Conservation (phyloP, 768 basidiomycete species). For the Asterophora lycoperdoides region DNA sequence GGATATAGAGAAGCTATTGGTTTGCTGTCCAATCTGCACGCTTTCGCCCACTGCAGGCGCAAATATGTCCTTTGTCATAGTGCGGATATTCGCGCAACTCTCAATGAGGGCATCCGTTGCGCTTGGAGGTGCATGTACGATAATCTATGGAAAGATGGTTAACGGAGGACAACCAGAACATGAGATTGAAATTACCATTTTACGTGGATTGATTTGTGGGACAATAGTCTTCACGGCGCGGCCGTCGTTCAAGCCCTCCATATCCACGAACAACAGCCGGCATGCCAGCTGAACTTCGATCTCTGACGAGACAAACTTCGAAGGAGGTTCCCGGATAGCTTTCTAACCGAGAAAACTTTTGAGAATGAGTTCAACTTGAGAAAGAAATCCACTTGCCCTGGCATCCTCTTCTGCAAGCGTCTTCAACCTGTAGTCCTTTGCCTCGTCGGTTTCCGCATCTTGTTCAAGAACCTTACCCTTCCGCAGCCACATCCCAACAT, state of each 20-base stretch:
- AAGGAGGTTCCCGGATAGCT: slow-evolving; percentile 79
- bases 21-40: slow-evolving; percentile 92
- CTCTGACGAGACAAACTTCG: slow-evolving; percentile 78
- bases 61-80: slow-evolving; percentile 92
- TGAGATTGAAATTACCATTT: slow-evolving; percentile 63
- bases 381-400: slow-evolving; percentile 45
- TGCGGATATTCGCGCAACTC: slow-evolving; percentile 76
- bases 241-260: slow-evolving; percentile 96
- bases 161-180: slow-evolving; percentile 1
- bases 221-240: slow-evolving; percentile 96
- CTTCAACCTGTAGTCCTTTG: slow-evolving; percentile 62
- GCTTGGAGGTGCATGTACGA: slow-evolving; percentile 72
- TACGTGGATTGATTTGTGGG: slow-evolving; percentile 92
- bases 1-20: slow-evolving; percentile 90
- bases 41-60: slow-evolving; percentile 73
- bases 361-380: slow-evolving; percentile 6
- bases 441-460: slow-evolving; percentile 79
- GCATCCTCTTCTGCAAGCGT: slow-evolving; percentile 76
- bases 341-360: slow-evolving; percentile 39
- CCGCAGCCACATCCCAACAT: slow-evolving; percentile 93
- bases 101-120: slow-evolving; percentile 73
- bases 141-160: slow-evolving; percentile 50
- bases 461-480: slow-evolving; percentile 90
- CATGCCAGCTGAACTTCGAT: slow-evolving; percentile 81
- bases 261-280: slow-evolving; percentile 85